Base-by-base conservation (phyloP, 345 rosid genomes). In the Aquilaria sinensis region DNA sequence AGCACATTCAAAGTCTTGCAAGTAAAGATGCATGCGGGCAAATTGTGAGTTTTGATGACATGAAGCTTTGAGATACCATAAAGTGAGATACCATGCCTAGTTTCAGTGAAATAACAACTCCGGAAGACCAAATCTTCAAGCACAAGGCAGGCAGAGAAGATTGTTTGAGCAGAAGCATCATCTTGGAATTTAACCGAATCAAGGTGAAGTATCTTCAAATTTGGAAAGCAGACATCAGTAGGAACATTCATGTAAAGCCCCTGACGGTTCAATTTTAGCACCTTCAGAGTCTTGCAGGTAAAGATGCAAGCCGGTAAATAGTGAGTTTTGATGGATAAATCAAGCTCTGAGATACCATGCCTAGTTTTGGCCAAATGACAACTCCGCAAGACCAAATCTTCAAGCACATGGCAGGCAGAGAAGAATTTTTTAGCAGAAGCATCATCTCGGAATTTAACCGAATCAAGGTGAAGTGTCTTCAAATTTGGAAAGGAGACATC, bases 401-500 rank as follows among this genome's bases (percentile, higher is more conserved):
- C 23, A 23, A 23, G 23, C 23, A 23, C 23, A 23, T 1, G 64
- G 32, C 43, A 64, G 16, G 31, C 47, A 31, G 47, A 61, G 13
- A 60, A 46, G 23, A 60, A 55, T 48, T 11, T 34, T 12, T 13
- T 10, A 12, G 10, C 14, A 11, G 47, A 66, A 10, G 13, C 43
- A 3, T 41, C 50, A 12, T 68, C 50, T 3, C 3, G 9, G 48
- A 60, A 61, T 23, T 0, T 6, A 43, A 31, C 43, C 31, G 12
- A 2, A 5, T 11, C 33, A 6, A 70, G 58, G 29, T 3, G 15
- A 10, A 70, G 50, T 16, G 10, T 56, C 53, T 65, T 64, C 4
- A 70, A 62, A 60, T 51, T 54, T 31, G 74, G 23, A 65, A 70
- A 47, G n/a, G 33, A 53, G 23, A 55, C 10, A 6, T 32, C 1